Evolutionary conservation across 179 eudicot species (phyloP), one percentile per base, ranked within the genome.

Genomic region (Vitellaria paradoxa): DNA sequence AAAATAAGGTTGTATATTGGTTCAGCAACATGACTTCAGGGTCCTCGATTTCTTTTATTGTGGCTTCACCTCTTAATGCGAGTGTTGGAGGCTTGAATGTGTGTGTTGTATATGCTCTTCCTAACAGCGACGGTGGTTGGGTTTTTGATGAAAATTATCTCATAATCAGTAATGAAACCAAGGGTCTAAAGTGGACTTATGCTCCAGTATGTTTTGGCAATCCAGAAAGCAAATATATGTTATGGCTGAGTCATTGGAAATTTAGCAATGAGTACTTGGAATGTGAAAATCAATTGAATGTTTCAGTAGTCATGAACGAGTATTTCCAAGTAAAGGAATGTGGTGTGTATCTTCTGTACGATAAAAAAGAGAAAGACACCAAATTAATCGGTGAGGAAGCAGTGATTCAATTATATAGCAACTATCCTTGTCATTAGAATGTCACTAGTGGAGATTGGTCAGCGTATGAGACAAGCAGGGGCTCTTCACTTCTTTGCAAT

Each of bases 51-150:
- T 18, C 55, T 9, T 20, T 73, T 23, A 23, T 3, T 17, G 52
- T 73, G 18, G 21, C 66, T 59, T 37, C 76, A 23, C 45, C 11
- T 30, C 37, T 1, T 65, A 15, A 12, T 65, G 5, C 12, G 1
- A 65, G 24, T n/a, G 45, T 68, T 37, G 52, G 45, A 46, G 72
- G 72, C 11, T 68, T 68, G 55, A 68, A 46, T 49, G 13, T 68
- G 7, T 69, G 73, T 23, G 7, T 69, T 18, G 73, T 69, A 9
- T 47, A 69, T 47, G 7, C 23, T 18, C 21, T 59, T 59, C 63
- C 63, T 9, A n/a, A 59, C 10, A 5, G 5, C n/a, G 23, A 59
- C 10, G 7, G 63, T 1, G 23, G 63, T 59, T 59, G 63, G 23
- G 63, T n/a, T 59, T 59, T 59, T 4, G 63, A 59, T 59, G 63